phyloP scores from a whole-genome alignment of 495 filamentous ascomycete species.

The Aspergillus nidulans region DNA sequence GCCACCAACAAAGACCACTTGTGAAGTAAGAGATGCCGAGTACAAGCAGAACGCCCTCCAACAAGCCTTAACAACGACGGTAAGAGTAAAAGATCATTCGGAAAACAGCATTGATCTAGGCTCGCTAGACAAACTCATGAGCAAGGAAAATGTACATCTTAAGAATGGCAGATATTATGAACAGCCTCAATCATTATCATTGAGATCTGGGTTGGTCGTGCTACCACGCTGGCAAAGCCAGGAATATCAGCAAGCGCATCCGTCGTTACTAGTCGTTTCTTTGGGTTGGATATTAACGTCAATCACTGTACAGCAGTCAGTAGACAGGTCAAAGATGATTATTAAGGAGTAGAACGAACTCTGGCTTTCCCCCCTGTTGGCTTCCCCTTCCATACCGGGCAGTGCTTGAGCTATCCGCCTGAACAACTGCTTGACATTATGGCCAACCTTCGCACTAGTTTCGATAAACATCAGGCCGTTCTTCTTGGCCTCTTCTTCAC shows the following conservation, averaged over 20 bases:
- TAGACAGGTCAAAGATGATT: neutral
- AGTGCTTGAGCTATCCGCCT: constrained; percentile 95
- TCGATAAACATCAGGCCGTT: constrained; percentile 97
- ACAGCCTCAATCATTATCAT: constrained; percentile 35
- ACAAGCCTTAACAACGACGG: neutral
- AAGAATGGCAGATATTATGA: constrained; percentile 40
- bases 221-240: constrained; percentile 2
- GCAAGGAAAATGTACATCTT: constrained; percentile 39
- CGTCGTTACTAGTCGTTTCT: constrained; percentile 66
- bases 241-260: constrained; percentile 67
- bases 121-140: constrained; percentile 25
- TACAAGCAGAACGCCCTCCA: constrained; percentile 6
- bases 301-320: constrained; percentile 59
- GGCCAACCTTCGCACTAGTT: constrained; percentile 95
- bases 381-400: constrained; percentile 92
- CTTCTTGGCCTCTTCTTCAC: constrained; percentile 98
- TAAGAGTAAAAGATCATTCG: constrained; percentile 1
- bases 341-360: constrained; percentile 39
- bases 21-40: constrained; percentile 2
- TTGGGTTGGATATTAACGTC: constrained; percentile 86
- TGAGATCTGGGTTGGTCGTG: constrained; percentile 20
- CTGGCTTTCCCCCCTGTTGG: constrained; percentile 59
- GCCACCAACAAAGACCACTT: neutral
- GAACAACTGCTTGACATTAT: constrained; percentile 97
- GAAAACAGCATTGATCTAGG: constrained; percentile 22